Conservation (phyloP, 1,284 basidiomycete genomes). For the Earliella scabrosa region DNA sequence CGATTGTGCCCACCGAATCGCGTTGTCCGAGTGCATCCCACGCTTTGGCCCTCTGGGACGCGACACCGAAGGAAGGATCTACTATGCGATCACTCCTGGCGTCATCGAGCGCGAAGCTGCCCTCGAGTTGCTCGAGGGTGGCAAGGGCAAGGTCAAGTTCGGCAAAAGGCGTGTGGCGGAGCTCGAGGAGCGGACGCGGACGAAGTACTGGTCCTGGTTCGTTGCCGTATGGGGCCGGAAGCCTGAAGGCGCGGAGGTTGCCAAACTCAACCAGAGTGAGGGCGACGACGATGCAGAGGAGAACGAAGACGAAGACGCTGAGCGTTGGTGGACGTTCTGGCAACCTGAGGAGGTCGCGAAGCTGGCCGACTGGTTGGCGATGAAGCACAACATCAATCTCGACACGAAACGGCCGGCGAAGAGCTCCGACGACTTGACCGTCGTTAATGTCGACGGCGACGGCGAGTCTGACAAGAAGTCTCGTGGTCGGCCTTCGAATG, state of each 20-base stretch:
- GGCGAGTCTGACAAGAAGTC: neutral
- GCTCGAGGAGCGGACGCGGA: constrained; percentile 47
- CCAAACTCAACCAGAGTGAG: constrained; percentile 24
- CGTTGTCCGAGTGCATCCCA: constrained; percentile 28
- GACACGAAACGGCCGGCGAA: constrained; percentile 8
- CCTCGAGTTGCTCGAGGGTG: constrained; percentile 33
- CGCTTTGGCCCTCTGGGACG: constrained; percentile 41
- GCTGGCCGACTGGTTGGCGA: constrained; percentile 67
- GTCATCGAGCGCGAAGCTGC: constrained; percentile 37
- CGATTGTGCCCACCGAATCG: constrained; percentile 37
- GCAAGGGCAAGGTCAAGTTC: constrained; percentile 31
- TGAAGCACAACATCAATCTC: constrained; percentile 49
- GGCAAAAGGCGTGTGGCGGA: constrained; percentile 43
- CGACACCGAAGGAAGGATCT: constrained; percentile 42
- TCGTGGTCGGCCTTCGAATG: constrained; percentile 10
- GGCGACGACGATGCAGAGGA: constrained; percentile 30
- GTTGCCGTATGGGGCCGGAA: constrained; percentile 70
- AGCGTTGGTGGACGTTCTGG: constrained; percentile 76
- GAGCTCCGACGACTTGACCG: constrained; percentile 1
- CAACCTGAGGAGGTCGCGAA: constrained; percentile 64
- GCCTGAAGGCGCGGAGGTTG: constrained; percentile 40
- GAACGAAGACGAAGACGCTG: constrained; percentile 38
- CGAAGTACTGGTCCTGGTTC: constrained; percentile 73
- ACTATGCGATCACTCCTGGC: constrained; percentile 39
- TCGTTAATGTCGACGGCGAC: constrained; percentile 7